These are phyloP conservation scores for Sclerotiophoma versabilis DNA, from an alignment of 2,329 filamentous ascomycete species.

Conservation along the genomic window DNA sequence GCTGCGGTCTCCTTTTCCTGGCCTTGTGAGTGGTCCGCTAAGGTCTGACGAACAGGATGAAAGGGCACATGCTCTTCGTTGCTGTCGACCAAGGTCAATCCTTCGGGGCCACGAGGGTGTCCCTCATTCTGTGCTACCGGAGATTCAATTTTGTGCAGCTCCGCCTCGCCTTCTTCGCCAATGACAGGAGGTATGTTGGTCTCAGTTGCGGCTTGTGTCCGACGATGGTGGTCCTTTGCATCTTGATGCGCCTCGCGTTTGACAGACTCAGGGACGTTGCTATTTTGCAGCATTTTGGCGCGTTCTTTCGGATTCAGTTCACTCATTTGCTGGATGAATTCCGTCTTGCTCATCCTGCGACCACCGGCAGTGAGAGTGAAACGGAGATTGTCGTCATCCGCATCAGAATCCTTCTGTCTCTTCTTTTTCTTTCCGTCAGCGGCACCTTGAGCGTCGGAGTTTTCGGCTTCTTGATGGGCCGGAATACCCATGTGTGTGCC, in stretches of 20 bases:
- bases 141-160: constrained; percentile 42
- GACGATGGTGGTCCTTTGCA: constrained; percentile 47
- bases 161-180: constrained; percentile 43
- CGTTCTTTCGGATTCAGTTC: constrained; percentile 73
- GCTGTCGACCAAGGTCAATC: constrained; percentile 55
- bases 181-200: constrained; percentile 42
- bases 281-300: constrained; percentile 57
- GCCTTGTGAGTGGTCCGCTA: constrained; percentile 36
- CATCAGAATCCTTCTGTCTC: constrained; percentile 54
- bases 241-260: constrained; percentile 57
- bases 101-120: constrained; percentile 43
- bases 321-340: constrained; percentile 78
- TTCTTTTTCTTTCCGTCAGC: constrained; percentile 30
- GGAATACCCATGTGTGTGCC: constrained; percentile 61
- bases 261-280: constrained; percentile 55
- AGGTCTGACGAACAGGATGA: constrained; percentile 52
- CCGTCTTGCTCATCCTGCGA: constrained; percentile 77
- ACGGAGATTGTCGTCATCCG: constrained; percentile 74
- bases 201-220: constrained; percentile 36
- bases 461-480: constrained; percentile 28
- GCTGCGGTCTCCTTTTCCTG: constrained; percentile 46
- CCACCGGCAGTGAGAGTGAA: constrained; percentile 80
- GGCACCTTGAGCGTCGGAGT: constrained; percentile 26
- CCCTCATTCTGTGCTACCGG: constrained; percentile 35
- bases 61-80: constrained; percentile 57